Percentiles rank a stretch among this genome's conserved stretches.
Conservation (phyloP, 2,329 filamentous ascomycete genomes). For the Ambrosiella cleistominuta region DNA sequence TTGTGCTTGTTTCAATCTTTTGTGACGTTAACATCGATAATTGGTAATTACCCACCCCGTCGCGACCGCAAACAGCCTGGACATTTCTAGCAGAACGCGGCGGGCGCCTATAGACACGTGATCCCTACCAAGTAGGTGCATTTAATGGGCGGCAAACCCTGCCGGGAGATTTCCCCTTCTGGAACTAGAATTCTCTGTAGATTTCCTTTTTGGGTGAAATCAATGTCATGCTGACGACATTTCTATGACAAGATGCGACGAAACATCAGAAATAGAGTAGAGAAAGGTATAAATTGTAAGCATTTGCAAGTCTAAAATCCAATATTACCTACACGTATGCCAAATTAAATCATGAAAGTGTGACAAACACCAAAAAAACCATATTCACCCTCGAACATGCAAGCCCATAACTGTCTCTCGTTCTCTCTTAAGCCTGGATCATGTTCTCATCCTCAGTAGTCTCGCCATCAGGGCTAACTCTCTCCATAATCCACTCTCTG, state of each 20-base stretch:
- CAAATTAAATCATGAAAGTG: neutral
- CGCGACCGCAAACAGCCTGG: neutral
- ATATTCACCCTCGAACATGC: neutral
- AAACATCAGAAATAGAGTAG: no score
- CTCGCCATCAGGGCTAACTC: slow-evolving; percentile 24
- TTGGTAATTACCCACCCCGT: neutral
- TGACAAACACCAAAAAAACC: neutral
- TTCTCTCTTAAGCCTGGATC: slow-evolving; percentile 11
- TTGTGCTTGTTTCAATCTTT: neutral
- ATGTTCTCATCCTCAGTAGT: slow-evolving; percentile 33
- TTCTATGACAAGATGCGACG: no score
- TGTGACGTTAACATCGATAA: neutral
- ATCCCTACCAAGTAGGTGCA: neutral
- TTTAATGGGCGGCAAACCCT: neutral
- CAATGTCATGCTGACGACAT: no score
- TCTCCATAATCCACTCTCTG: slow-evolving; percentile 31
- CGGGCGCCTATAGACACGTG: slow-evolving; percentile 7
- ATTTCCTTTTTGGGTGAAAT: no score
- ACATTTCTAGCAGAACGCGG: slow-evolving; percentile 4
- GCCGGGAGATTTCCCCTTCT: no score
- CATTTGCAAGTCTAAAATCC: no score
- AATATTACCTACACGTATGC: no score
- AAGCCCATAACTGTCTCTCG: neutral
- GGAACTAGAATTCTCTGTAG: no score
- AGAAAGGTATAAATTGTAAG: no score